A percentile compares a stretch with the other conserved stretches of the same genome.
Evolutionary conservation across 1,139 yeast species (phyloP).

Genomic region (Geotrichum aggregatum): DNA sequence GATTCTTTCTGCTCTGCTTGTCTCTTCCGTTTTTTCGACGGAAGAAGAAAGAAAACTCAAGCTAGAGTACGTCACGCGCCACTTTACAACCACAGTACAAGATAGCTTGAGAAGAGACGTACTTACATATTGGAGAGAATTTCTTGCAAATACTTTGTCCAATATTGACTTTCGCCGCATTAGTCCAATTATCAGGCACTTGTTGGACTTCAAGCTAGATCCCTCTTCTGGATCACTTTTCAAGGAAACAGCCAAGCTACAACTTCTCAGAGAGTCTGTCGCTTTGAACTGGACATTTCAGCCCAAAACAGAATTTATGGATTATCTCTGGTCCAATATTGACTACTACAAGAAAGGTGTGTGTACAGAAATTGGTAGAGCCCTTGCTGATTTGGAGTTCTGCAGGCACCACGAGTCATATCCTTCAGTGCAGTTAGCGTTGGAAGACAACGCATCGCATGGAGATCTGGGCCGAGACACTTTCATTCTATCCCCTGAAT

Average conservation of each 20-base stretch:
- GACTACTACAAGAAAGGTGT: conserved; percentile 75
- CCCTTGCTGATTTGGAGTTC: conserved; percentile 55
- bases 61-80: conserved; percentile 48
- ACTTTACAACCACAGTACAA: conserved; percentile 48
- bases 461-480: conserved; percentile 39
- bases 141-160: conserved; percentile 56
- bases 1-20: conserved; percentile 36
- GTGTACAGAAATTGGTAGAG: conserved; percentile 64
- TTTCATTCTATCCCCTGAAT: conserved; percentile 31
- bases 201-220: conserved; percentile 48
- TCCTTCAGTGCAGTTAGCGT: conserved; percentile 41
- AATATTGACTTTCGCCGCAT: conserved; percentile 55
- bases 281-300: conserved; percentile 53
- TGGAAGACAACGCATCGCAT: conserved; percentile 42
- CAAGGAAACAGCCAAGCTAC: conserved; percentile 59
- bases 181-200: conserved; percentile 48
- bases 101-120: conserved; percentile 73
- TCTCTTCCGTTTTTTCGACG: conserved; percentile 27
- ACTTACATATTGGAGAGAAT: conserved; percentile 68
- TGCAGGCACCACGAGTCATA: conserved; percentile 52
- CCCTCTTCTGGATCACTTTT: conserved; percentile 57
- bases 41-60: conserved; percentile 25
- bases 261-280: conserved; percentile 53
- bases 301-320: conserved; percentile 47
- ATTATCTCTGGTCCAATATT: conserved; percentile 46